Evolutionary conservation across 192 early-diverging fungal genomes (phyloP).

Genomic region (Coemansia sp.): DNA sequence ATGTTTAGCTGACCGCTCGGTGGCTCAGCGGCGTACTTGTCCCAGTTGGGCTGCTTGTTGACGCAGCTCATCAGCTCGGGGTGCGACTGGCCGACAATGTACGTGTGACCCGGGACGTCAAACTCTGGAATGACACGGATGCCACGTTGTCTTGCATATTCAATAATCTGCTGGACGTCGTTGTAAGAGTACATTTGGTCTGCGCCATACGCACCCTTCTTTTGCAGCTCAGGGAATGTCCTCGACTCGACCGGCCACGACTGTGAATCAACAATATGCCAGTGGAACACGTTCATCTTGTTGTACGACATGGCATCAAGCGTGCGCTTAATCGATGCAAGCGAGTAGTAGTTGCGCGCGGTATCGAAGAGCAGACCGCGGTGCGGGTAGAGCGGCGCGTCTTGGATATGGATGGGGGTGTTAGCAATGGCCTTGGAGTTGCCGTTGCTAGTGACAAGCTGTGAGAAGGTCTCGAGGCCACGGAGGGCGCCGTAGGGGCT

Average conservation of each 20-base stretch:
- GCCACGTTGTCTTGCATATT: conserved; percentile 72
- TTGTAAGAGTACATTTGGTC: conserved; percentile 63
- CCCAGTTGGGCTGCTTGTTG: conserved; percentile 59
- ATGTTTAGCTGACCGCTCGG: conserved; percentile 83
- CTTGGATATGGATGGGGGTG: conserved; percentile 59
- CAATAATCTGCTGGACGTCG: conserved; percentile 66
- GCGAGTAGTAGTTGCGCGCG: conserved; percentile 62
- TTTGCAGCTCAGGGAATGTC: conserved; percentile 58
- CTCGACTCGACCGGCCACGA: conserved; percentile 67
- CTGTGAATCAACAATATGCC: conserved; percentile 72
- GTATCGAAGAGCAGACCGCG: conserved; percentile 71
- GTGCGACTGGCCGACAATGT: conserved; percentile 51
- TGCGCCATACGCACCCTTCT: conserved; percentile 62
- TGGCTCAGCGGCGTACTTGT: conserved; percentile 66
- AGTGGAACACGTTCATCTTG: conserved; percentile 81
- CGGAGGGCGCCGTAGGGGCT: conserved; percentile 67
- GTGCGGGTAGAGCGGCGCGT: conserved; percentile 62
- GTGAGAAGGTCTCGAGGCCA: conserved; percentile 70
- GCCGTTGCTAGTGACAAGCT: conserved; percentile 58
- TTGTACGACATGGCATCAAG: conserved; percentile 66
- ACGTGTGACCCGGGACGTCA: conserved; percentile 81
- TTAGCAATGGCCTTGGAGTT: conserved; percentile 53
- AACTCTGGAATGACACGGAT: conserved; percentile 88
- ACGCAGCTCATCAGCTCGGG: conserved; percentile 62
- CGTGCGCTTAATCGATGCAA: conserved; percentile 56